Evolutionary conservation across 345 rosid species (phyloP).

Genomic region (Carallia pectinifolia): DNA sequence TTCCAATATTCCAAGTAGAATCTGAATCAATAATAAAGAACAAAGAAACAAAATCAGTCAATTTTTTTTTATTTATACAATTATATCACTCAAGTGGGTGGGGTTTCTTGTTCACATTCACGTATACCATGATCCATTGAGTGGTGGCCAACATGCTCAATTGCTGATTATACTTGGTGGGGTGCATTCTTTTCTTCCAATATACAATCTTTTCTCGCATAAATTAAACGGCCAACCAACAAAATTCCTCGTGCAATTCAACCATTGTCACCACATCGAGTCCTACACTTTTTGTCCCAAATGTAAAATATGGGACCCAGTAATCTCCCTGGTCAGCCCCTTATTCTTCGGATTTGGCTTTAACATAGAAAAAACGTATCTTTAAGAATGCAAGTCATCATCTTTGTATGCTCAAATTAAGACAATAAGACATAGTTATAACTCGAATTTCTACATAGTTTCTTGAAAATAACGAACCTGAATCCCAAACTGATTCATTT

Average conservation of each 20-base stretch:
- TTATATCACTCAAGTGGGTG: not conserved
- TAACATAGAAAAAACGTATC: too few species aligned
- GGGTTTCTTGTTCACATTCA: slow-evolving; percentile 20
- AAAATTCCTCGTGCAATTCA: not conserved
- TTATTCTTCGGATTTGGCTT: too few species aligned
- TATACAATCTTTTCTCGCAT: not conserved
- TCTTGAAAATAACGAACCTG: too few species aligned
- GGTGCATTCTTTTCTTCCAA: slow-evolving; percentile 14
- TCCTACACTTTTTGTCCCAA: not conserved
- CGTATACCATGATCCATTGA: slow-evolving; percentile 11
- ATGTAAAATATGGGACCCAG: slow-evolving; percentile 17
- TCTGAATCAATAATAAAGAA: slow-evolving; percentile 22
- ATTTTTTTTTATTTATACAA: not conserved
- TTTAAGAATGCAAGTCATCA: too few species aligned
- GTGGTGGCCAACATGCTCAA: slow-evolving; percentile 10
- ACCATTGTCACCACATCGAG: slow-evolving; percentile 21
- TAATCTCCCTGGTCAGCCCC: slow-evolving; percentile 1
- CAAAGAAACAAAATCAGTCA: slow-evolving; percentile 24
- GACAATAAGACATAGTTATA: too few species aligned
- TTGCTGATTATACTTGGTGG: slow-evolving; percentile 24
- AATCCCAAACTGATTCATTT: too few species aligned
- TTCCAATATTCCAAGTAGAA: not conserved
- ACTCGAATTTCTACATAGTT: too few species aligned
- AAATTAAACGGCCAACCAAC: slow-evolving; percentile 1
- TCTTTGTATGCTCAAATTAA: too few species aligned